phyloP scores from a whole-genome alignment of 257 asterid species.

The Agastache rugosa region DNA sequence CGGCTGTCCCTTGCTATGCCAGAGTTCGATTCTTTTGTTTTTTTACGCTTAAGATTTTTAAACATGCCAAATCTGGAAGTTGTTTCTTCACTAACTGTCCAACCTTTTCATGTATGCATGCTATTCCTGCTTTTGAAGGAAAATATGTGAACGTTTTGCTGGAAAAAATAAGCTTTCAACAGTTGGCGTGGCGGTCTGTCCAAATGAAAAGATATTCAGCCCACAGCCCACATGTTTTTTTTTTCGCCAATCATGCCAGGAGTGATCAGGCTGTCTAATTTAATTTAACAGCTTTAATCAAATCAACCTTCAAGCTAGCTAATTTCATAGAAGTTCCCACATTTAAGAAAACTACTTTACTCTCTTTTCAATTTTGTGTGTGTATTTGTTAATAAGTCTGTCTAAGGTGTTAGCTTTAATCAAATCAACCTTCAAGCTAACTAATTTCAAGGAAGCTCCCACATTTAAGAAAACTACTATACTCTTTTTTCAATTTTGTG shows the following conservation, averaged over 20 bases:
- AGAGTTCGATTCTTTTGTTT: background rate
- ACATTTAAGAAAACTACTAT: too few species aligned
- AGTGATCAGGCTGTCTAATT: too few species aligned
- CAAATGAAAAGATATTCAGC: background rate
- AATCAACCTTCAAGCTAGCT: background rate
- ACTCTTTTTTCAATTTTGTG: too few species aligned
- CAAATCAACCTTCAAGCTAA: too few species aligned
- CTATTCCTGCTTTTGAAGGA: slow-evolving; percentile 7
- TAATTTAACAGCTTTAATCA: background rate
- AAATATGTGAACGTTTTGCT: too few species aligned
- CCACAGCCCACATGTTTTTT: background rate
- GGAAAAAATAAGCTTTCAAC: too few species aligned
- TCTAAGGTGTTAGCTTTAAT: too few species aligned
- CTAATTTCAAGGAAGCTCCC: too few species aligned
- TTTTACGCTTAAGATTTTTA: background rate
- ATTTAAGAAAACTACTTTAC: background rate
- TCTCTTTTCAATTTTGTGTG: too few species aligned
- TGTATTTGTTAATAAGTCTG: too few species aligned
- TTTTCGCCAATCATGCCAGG: too few species aligned
- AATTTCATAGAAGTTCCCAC: background rate
- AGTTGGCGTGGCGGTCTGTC: background rate
- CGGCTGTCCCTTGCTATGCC: background rate
- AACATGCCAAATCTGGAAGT: background rate
- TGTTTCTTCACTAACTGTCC: background rate
- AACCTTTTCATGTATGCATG: background rate